Base-by-base conservation (phyloP, 1,139 yeast genomes). In the Debaryomyces robertsiae region DNA sequence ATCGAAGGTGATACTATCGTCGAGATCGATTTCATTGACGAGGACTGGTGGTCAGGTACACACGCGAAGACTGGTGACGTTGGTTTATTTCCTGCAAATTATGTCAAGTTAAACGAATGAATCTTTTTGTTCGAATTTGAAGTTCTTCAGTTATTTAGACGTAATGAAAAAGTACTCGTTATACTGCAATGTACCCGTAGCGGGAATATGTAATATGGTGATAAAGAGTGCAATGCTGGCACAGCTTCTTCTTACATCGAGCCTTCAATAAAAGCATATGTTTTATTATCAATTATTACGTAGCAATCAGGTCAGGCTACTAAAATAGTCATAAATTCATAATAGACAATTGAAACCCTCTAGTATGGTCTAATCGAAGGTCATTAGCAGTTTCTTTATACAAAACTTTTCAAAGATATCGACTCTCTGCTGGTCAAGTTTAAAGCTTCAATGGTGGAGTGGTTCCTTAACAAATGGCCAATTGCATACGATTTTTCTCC, bases 11-110 rank as follows among this genome's bases (percentile, higher is more conserved):
- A 89, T 51, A 54, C 73, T 46, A 89, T 93, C 50, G 68, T 81
- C 15, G 87, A 89, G 46, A 86, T 93, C 47, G 95, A 89, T 51
- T 85, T 88, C 61, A 86, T 87, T 11, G 96, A 90, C 53, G 96
- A 88, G 38, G 96, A 89, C 57, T 93, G 98, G 98, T 93, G 98
- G 98, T 73, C 84, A 44, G 98, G 98, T 36, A 73, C 61, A 41
- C 82, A 82, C 52, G 67, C 80, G 44, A 59, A 52, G 32, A 65
- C 81, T 30, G 96, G 96, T 32, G 85, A 81, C 50, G 74, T 78
- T 48, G 95, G 95, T 42, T 73, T 93, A 43, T 90, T 93, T 82
- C 98, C 98, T 36, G 82, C 95, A 32, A 89, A 87, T 65, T 90
- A 86, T 58, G 98, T 93, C 30, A 63, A 58, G 30, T 65, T 72